These are phyloP conservation scores for Drechslerella stenobrocha DNA, from an alignment of 2,329 filamentous ascomycete species.

Conservation along the genomic window DNA sequence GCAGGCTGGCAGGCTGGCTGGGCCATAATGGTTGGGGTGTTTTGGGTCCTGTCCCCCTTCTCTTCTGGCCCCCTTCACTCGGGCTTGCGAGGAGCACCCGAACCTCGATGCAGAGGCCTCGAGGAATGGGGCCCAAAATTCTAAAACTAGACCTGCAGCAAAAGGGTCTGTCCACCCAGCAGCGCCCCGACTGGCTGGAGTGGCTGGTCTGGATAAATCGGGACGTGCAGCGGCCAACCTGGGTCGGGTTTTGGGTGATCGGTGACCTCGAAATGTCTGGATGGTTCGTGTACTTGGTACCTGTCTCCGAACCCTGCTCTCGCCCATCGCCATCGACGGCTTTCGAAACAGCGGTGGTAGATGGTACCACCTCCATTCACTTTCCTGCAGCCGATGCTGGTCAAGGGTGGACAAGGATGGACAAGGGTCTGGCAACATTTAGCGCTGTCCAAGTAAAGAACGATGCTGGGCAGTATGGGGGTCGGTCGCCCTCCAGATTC, in stretches of 20 bases:
- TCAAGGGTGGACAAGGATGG: constrained; percentile 5
- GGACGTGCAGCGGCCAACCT: constrained; percentile 21
- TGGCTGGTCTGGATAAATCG: constrained; percentile 44
- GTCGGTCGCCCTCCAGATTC: constrained; percentile 12
- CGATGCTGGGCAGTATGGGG: constrained; percentile 37
- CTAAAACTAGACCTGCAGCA: constrained; percentile 47
- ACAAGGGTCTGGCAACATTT: constrained; percentile 48
- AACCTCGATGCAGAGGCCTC: constrained; percentile 47
- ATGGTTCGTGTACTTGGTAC: constrained; percentile 15
- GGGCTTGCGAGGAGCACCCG: constrained; percentile 12
- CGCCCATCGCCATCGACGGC: constrained; percentile 8
- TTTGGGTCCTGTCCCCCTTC: constrained; percentile 13
- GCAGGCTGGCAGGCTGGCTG: constrained; percentile 8
- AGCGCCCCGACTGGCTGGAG: constrained; percentile 16
- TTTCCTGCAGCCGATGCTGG: constrained; percentile 27
- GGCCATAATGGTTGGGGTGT: constrained; percentile 12
- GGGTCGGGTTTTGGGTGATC: constrained; percentile 33
- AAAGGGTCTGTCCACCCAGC: constrained; percentile 45
- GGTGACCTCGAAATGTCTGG: constrained; percentile 4
- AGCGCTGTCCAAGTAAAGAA: constrained; percentile 42
- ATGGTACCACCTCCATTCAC: constrained; percentile 10
- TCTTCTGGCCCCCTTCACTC: neutral
- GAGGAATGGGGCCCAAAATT: constrained; percentile 42
- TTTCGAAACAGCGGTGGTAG: constrained; percentile 13
- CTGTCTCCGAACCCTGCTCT: neutral